Evolutionary conservation across 768 basidiomycete genomes (phyloP).

Genomic region (Mycena rebaudengoi): DNA sequence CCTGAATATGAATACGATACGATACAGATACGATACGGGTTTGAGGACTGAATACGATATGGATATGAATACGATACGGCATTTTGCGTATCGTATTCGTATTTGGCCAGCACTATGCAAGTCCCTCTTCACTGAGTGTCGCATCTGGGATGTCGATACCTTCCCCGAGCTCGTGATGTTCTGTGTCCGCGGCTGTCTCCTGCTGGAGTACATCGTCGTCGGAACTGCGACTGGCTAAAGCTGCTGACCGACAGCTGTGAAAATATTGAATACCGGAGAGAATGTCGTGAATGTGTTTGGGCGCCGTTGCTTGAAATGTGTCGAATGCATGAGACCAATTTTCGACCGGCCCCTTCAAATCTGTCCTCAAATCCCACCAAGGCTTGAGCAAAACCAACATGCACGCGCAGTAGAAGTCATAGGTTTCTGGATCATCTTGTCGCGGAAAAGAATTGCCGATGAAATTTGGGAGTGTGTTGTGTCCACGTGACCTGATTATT

Average conservation of each 20-base stretch:
- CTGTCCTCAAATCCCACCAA: constrained; percentile 39
- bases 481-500: constrained; percentile 28
- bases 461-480: constrained; percentile 47
- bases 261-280: constrained; percentile 20
- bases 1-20: too few relatives aligned
- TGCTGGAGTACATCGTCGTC: not conserved
- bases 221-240: not conserved
- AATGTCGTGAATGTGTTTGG: not conserved
- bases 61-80: too few relatives aligned
- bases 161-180: not conserved
- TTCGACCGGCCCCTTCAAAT: constrained; percentile 12
- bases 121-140: not conserved
- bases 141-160: not conserved
- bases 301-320: not conserved
- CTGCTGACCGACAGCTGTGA: constrained; percentile 15
- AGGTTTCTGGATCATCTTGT: constrained; percentile 33
- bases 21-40: too few relatives aligned
- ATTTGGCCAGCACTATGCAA: too few relatives aligned
- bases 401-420: constrained; percentile 43
- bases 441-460: constrained; percentile 45
- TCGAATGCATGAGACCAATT: not conserved
- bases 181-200: not conserved
- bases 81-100: too few relatives aligned
- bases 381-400: constrained; percentile 49
- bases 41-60: too few relatives aligned